Evolutionary conservation across 1,139 yeast species (phyloP), one percentile per base, ranked within the genome.

Genomic region (Suhomyces terraborum): DNA sequence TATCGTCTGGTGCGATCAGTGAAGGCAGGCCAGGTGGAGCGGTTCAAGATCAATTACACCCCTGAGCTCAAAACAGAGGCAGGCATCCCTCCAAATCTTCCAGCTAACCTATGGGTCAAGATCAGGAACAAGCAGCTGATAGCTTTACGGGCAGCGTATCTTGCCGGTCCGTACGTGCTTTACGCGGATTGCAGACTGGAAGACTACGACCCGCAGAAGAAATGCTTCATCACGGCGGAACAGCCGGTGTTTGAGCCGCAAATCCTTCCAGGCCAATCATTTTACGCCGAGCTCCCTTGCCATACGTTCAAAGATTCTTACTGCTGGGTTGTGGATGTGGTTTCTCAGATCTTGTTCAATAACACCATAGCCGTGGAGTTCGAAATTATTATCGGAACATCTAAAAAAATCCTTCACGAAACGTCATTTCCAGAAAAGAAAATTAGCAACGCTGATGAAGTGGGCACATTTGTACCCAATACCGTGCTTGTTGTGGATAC

Each of bases 131-230:
- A 70, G 5, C 96, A 88, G 54, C 80, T 82, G 42, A 61, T 87
- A 8, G 81, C 96, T 0, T 65, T 87, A 52, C 64, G 97, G 35
- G 96, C 98, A 0, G 96, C 96, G 0, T 88, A 84, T 56, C 66
- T 93, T 19, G 83, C 89, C 31, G 98, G 98, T 0, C 98, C 98
- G 0, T 91, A 80, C 56, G 77, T 86, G n/a, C 60, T 93, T 2
- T 93, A 91, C 55, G 93, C 84, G 17, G 97, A 93, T 61, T 82
- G 94, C 38, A 66, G 82, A 36, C 74, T 87, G 0, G 77, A 66
- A 8, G 85, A 78, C 22, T 93, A 80, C 56, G 74, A 80, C 40
- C 83, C 79, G 46, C 66, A 75, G 19, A 64, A 70, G 35, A 64
- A 66, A 42, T 73, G 79, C 46, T 79, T 77, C 50, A 73, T 79